Evolutionary conservation across 2,329 filamentous ascomycete genomes (phyloP).

Genomic region (Escovopsis sp.): DNA sequence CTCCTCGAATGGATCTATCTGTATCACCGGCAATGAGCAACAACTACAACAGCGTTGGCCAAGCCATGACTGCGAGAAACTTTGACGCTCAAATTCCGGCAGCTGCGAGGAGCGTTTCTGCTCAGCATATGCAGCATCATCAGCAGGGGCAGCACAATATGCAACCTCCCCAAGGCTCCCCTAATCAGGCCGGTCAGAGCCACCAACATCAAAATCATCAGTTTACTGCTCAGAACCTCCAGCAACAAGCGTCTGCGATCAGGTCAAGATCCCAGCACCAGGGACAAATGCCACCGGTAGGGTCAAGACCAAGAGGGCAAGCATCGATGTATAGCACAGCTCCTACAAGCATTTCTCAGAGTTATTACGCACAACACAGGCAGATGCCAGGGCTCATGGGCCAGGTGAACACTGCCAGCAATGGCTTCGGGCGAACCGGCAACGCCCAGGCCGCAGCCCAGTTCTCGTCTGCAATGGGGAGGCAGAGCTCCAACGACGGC

Average conservation of each 20-base stretch:
- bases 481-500: conserved; percentile 5
- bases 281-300: conserved; percentile 5
- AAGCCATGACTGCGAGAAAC: conserved; percentile 6
- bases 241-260: conserved; percentile 1
- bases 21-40: conserved; percentile 7
- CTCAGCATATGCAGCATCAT: conserved; percentile 7
- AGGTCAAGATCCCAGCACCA: conserved; percentile 6
- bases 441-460: conserved; percentile 5
- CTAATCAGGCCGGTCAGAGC: conserved; percentile 1
- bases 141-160: conserved; percentile 2
- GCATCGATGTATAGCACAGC: conserved; percentile 3
- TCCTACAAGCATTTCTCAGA: conserved; percentile 3
- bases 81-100: conserved; percentile 8
- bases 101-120: conserved; percentile 2
- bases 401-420: conserved; percentile 2
- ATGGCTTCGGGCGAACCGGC: conserved; percentile 5
- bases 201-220: conserved; percentile 3
- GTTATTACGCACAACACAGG: conserved; percentile 7
- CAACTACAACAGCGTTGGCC: conserved; percentile 4
- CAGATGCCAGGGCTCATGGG: conserved; percentile 9
- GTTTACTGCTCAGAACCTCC: conserved; percentile 1
- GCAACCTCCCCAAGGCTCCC: neutral
- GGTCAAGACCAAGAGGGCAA: conserved; percentile 3
- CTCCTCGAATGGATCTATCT: conserved; percentile 3
- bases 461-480: conserved; percentile 9